phyloP scores from a whole-genome alignment of 495 filamentous ascomycete genomes.

The Penicillium steckii region DNA sequence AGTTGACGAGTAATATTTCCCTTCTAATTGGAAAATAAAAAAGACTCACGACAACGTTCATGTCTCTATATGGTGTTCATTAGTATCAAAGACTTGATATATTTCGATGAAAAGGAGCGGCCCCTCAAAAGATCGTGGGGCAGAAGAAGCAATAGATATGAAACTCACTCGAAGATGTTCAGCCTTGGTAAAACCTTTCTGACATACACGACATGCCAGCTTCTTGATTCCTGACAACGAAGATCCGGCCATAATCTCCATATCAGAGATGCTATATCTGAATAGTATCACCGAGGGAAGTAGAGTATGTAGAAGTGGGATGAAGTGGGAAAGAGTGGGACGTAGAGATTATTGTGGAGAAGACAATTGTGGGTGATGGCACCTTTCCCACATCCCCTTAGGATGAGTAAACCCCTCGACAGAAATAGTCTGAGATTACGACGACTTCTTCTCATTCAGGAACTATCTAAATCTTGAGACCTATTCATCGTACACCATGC shows the following conservation, averaged over 20 bases:
- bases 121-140: conserved; percentile 20
- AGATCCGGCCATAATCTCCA: conserved; percentile 20
- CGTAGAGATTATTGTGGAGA: conserved; percentile 13
- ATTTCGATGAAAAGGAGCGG: not conserved
- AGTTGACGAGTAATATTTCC: not conserved
- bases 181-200: conserved; percentile 45
- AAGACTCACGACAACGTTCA: conserved; percentile 49
- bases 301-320: conserved; percentile 1
- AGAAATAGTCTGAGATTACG: too few relatives aligned
- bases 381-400: not conserved
- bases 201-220: conserved; percentile 41
- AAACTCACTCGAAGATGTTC: conserved; percentile 45
- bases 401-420: too few relatives aligned
- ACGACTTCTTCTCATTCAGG: not conserved
- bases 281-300: not conserved
- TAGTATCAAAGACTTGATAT: not conserved
- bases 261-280: not conserved
- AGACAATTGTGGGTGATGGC: conserved; percentile 21
- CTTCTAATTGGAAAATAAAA: not conserved
- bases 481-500: not conserved
- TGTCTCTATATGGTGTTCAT: conserved; percentile 34
- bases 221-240: conserved; percentile 25
- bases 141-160: not conserved
- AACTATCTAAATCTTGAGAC: not conserved
- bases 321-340: conserved; percentile 5